These are phyloP conservation scores for Rhododendron kiyosumense DNA, from an alignment of 148 eudicot genomes.

Conservation along the genomic window DNA sequence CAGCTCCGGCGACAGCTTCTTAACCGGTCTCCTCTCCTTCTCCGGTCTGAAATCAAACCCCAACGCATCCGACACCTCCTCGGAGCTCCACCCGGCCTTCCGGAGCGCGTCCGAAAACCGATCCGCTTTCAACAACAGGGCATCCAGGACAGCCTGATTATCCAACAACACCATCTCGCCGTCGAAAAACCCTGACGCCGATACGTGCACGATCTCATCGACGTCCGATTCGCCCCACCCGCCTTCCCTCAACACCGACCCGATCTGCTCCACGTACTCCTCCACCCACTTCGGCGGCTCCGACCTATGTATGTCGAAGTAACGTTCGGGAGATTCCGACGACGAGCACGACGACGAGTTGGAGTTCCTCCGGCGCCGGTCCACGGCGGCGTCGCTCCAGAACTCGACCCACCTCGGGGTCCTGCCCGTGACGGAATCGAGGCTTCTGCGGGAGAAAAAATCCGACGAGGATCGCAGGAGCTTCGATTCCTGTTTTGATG, in stretches of 20 bases:
- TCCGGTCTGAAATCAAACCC: conserved; percentile 63
- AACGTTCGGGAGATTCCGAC: conserved; percentile 60
- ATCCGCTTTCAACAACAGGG: conserved; percentile 61
- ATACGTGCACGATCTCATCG: conserved; percentile 59
- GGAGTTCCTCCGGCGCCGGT: conserved; percentile 48
- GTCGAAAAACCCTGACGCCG: conserved; percentile 70
- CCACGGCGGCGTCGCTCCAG: conserved; percentile 62
- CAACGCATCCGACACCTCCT: conserved; percentile 72
- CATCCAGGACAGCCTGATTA: conserved; percentile 70
- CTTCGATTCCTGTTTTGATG: conserved; percentile 32
- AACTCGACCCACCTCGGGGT: conserved; percentile 71
- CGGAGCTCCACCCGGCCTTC: conserved; percentile 91
- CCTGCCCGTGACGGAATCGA: conserved; percentile 32
- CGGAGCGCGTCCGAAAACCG: conserved; percentile 62
- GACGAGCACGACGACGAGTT: conserved; percentile 40
- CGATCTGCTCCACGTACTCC: conserved; percentile 53
- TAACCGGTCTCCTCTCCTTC: conserved; percentile 50
- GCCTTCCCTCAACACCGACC: conserved; percentile 65
- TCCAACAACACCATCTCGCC: conserved; percentile 69
- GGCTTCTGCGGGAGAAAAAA: conserved; percentile 37
- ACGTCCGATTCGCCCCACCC: conserved; percentile 90
- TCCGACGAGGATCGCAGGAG: conserved; percentile 16
- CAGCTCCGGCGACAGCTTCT: conserved; percentile 63
- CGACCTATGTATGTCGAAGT: conserved; percentile 47
- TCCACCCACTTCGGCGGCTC: conserved; percentile 58